These are phyloP conservation scores for Cytospora leucostoma DNA, from an alignment of 2,329 filamentous ascomycete genomes.

Conservation along the genomic window DNA sequence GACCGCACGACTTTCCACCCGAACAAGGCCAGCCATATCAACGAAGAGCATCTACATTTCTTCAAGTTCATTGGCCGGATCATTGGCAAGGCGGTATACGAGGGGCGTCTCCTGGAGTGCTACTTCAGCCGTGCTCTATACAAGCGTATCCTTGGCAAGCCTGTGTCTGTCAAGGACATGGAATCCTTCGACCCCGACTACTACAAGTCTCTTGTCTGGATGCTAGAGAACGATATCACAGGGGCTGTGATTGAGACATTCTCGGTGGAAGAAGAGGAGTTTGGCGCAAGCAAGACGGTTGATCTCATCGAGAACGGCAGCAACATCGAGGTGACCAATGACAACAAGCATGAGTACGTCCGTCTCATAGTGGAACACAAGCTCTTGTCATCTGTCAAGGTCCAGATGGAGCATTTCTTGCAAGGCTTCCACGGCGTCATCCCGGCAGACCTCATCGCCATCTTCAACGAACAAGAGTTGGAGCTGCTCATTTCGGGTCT, in stretches of 20 bases:
- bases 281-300: conserved; percentile 83
- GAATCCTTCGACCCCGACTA: conserved; percentile 98
- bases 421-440: conserved; percentile 98
- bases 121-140: conserved; percentile 99
- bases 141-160: conserved; percentile 93
- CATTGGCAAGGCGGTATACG: conserved; percentile 97
- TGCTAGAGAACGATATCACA: conserved; percentile 97
- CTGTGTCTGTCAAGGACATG: conserved; percentile 98
- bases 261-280: conserved; percentile 89
- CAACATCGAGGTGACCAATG: conserved; percentile 91
- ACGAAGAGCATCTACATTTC: conserved; percentile 93
- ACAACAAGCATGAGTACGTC: conserved; percentile 98
- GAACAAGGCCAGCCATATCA: conserved; percentile 90
- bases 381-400: conserved; percentile 85
- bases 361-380: conserved; percentile 93
- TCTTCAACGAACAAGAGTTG: conserved; percentile 98
- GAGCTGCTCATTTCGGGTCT: conserved; percentile 95
- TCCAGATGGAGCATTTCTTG: conserved; percentile 91
- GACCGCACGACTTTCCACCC: conserved; percentile 99
- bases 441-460: conserved; percentile 87
- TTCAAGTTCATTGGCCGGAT: conserved; percentile 99
- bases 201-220: conserved; percentile 98
- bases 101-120: conserved; percentile 92
- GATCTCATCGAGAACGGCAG: conserved; percentile 86
- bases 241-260: conserved; percentile 97